A percentile compares a stretch with the other conserved stretches of the same genome.
phyloP scores from a whole-genome alignment of 2,329 filamentous ascomycete genomes.

The Arthrobotrys sinensis region DNA sequence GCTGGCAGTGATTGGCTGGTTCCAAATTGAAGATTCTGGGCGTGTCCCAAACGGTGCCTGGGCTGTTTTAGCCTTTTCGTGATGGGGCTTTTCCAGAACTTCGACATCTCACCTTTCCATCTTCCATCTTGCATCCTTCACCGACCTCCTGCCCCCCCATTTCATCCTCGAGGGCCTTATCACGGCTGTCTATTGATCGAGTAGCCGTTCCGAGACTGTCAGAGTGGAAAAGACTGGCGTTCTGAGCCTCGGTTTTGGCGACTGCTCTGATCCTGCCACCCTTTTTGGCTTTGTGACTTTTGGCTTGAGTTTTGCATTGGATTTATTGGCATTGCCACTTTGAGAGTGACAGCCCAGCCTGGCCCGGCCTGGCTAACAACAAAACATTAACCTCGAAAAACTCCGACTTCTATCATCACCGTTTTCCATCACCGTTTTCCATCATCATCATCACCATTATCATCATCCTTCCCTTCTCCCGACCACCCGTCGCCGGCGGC shows the following conservation, averaged over 20 bases:
- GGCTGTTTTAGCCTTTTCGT: constrained; percentile 42
- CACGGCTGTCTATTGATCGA: not conserved
- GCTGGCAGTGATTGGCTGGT: constrained; percentile 29
- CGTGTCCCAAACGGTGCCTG: constrained; percentile 36
- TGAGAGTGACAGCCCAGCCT: constrained; percentile 34
- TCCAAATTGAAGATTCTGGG: constrained; percentile 45
- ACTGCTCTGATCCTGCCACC: constrained; percentile 11
- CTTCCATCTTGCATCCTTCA: constrained; percentile 2
- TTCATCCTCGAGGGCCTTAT: not conserved
- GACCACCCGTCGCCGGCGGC: not conserved
- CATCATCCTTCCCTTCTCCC: constrained; percentile 5
- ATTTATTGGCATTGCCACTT: constrained; percentile 49
- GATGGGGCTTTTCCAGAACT: constrained; percentile 41
- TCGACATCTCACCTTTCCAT: constrained; percentile 42
- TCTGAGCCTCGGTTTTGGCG: constrained; percentile 1
- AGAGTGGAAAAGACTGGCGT: not conserved
- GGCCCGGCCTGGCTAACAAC: constrained; percentile 24
- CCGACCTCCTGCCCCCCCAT: constrained; percentile 6
- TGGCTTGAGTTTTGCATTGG: constrained; percentile 26
- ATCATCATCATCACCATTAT: constrained; percentile 8
- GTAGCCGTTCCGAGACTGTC: not conserved
- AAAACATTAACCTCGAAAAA: constrained; percentile 19
- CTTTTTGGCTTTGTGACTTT: constrained; percentile 21
- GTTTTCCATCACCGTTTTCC: not conserved
- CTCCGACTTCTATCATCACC: constrained; percentile 13